phyloP scores from a whole-genome alignment of 2,329 filamentous ascomycete genomes.

The Sclerotinia subarctica region DNA sequence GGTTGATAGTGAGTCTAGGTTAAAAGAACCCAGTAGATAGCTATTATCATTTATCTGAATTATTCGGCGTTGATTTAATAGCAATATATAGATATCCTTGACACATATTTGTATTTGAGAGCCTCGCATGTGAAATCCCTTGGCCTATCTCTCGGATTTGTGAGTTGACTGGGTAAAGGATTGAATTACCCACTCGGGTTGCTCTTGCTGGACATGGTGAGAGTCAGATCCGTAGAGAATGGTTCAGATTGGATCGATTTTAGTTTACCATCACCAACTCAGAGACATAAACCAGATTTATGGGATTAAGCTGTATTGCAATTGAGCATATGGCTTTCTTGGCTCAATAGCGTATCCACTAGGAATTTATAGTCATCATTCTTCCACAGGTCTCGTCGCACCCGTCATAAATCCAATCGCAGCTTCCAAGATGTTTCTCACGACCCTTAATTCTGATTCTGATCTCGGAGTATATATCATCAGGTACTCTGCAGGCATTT shows the following conservation, averaged over 20 bases:
- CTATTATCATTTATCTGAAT: neutral
- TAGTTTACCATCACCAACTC: no score
- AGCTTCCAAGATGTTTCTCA: constrained; percentile 29
- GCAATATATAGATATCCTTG: neutral
- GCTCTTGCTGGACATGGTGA: neutral
- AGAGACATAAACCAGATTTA: no score
- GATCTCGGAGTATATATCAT: constrained; percentile 33
- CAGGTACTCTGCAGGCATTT: constrained; percentile 30
- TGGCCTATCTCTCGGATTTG: neutral
- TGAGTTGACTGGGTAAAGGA: neutral
- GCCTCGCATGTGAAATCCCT: neutral
- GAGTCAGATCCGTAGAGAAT: neutral
- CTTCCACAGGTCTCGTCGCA: neutral
- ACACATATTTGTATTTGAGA: neutral
- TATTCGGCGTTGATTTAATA: neutral
- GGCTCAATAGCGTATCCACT: neutral
- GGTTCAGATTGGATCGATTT: no score
- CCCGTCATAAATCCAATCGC: constrained; percentile 33
- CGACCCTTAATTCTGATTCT: constrained; percentile 26
- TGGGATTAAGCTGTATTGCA: neutral
- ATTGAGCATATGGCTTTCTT: neutral
- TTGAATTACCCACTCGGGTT: neutral
- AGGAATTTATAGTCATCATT: no score
- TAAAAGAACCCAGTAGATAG: neutral
- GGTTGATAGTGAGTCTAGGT: neutral